Conservation (phyloP, 116 monocot species). For the Cymodocea nodosa region DNA sequence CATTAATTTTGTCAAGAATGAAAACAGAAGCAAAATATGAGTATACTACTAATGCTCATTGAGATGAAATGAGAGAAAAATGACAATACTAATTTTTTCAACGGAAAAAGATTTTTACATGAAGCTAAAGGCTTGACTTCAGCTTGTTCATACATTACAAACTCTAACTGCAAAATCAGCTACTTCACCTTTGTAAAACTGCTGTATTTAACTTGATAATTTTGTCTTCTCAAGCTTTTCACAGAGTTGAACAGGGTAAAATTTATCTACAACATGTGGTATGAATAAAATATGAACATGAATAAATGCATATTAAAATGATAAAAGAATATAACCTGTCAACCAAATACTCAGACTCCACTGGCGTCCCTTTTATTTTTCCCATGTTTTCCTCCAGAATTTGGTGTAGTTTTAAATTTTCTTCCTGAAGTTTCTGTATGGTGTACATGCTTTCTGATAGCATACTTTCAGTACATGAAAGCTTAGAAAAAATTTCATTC, state of each 20-base stretch:
- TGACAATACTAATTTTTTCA: too few relatives aligned
- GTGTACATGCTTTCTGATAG: background rate
- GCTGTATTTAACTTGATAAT: too few relatives aligned
- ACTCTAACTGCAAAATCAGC: too few relatives aligned
- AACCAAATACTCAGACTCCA: slow-evolving; percentile 2
- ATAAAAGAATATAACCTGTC: slow-evolving; percentile 3
- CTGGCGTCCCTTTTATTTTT: background rate
- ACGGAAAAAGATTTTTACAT: too few relatives aligned
- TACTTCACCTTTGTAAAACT: too few relatives aligned
- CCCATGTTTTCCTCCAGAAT: background rate
- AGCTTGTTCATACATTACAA: too few relatives aligned
- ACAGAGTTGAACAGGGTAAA: background rate
- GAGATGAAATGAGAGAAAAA: too few relatives aligned
- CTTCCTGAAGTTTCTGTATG: slow-evolving; percentile 5
- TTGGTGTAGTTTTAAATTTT: background rate
- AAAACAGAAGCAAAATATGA: too few relatives aligned
- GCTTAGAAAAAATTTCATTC: slow-evolving; percentile 4
- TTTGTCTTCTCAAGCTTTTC: background rate
- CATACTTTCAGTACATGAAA: background rate
- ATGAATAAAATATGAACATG: background rate
- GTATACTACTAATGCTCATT: too few relatives aligned
- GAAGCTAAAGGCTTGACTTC: too few relatives aligned
- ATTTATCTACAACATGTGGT: background rate
- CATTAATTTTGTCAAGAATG: too few relatives aligned
- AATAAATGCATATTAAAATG: background rate